Conservation (phyloP, 2,329 filamentous ascomycete species). For the Botryotinia calthae region DNA sequence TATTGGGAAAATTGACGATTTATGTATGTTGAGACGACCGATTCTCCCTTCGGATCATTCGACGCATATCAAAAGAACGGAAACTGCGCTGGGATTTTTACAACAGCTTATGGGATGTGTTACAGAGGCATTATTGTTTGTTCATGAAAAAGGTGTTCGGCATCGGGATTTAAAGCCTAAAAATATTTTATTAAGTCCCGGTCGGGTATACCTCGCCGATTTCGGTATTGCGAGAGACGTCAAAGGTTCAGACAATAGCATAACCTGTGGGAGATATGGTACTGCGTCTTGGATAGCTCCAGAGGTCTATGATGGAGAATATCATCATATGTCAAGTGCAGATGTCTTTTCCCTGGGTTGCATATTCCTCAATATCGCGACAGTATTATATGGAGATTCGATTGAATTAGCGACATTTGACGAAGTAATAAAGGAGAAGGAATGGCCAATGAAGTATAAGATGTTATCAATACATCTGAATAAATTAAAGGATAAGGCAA, state of each 20-base stretch:
- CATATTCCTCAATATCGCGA: slow-evolving; percentile 47
- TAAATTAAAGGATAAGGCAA: slow-evolving; percentile 24
- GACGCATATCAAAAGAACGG: slow-evolving; percentile 27
- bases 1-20: slow-evolving; percentile 35
- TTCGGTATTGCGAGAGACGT: slow-evolving; percentile 51
- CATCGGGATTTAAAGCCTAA: slow-evolving; percentile 50
- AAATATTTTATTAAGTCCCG: slow-evolving; percentile 48
- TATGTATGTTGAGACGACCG: slow-evolving; percentile 18
- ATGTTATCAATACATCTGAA: slow-evolving; percentile 25
- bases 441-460: slow-evolving; percentile 39
- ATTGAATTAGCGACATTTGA: slow-evolving; percentile 43
- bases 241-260: slow-evolving; percentile 46
- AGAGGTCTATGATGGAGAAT: slow-evolving; percentile 42
- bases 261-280: slow-evolving; percentile 42
- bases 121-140: slow-evolving; percentile 32
- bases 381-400: slow-evolving; percentile 43
- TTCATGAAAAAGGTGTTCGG: slow-evolving; percentile 42
- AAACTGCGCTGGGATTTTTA: slow-evolving; percentile 42
- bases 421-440: slow-evolving; percentile 38
- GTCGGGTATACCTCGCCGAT: slow-evolving; percentile 48
- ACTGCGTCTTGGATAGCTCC: slow-evolving; percentile 49
- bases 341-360: slow-evolving; percentile 51
- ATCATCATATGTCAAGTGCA: slow-evolving; percentile 47
- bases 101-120: slow-evolving; percentile 47
- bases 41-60: neutral